Percentiles rank a stretch among this genome's conserved stretches.
Conservation (phyloP, 2,329 filamentous ascomycete genomes). For the Penicillium sp. region DNA sequence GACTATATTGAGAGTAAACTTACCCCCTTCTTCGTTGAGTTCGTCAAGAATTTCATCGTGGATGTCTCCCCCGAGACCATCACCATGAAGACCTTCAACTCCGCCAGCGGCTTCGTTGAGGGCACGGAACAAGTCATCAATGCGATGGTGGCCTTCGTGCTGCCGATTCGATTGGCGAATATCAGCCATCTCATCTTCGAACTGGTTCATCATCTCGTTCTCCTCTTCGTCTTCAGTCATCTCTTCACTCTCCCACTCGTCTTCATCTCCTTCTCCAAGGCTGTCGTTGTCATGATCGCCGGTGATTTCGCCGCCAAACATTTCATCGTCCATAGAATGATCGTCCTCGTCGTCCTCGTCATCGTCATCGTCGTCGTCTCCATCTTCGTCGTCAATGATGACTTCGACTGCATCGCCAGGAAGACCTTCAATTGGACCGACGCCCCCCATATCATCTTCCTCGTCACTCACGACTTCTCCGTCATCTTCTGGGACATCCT, state of each 20-base stretch:
- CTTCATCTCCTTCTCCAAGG: conserved; percentile 44
- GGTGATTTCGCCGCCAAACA: conserved; percentile 51
- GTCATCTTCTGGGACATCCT: conserved; percentile 70
- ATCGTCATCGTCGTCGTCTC: conserved; percentile 58
- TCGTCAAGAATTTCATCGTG: conserved; percentile 47
- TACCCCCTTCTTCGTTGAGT: conserved; percentile 54
- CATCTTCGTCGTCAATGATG: conserved; percentile 68
- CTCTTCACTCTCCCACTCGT: conserved; percentile 48
- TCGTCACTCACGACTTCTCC: conserved; percentile 87
- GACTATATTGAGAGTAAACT: conserved; percentile 12
- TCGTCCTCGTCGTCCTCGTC: conserved; percentile 56
- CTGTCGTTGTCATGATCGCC: conserved; percentile 51
- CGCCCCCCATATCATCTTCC: conserved; percentile 74
- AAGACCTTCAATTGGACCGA: conserved; percentile 64
- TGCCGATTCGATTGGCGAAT: conserved; percentile 36
- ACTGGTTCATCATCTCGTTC: conserved; percentile 41
- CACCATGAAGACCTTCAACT: conserved; percentile 41
- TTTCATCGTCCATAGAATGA: conserved; percentile 52
- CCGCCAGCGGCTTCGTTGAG: conserved; percentile 40
- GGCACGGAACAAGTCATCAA: conserved; percentile 45
- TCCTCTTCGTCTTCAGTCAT: conserved; percentile 44
- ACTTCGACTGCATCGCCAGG: conserved; percentile 70
- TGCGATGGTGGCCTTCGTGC: conserved; percentile 39
- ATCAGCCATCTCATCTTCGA: conserved; percentile 40
- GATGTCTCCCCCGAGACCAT: conserved; percentile 46